Percentiles rank a stretch among this genome's conserved stretches.
Conservation (phyloP, 2,329 filamentous ascomycete species). For the Proliferodiscus dingleyae region DNA sequence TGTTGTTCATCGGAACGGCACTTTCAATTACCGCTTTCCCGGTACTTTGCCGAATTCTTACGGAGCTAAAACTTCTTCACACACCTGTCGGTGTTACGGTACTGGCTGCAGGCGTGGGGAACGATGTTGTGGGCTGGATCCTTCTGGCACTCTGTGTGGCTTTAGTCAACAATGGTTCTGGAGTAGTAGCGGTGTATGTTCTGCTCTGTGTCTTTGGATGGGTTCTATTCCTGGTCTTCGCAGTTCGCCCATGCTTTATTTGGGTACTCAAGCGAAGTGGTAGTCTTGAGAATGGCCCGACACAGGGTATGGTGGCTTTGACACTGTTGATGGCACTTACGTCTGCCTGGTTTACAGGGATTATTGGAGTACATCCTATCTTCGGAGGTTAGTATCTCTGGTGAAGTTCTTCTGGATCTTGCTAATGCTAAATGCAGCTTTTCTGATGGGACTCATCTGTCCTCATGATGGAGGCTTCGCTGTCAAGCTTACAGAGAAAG, state of each 20-base stretch:
- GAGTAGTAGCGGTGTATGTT: constrained; percentile 79
- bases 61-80: constrained; percentile 78
- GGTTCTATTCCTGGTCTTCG: constrained; percentile 68
- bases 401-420: not conserved
- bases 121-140: constrained; percentile 90
- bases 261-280: constrained; percentile 69
- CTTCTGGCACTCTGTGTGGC: constrained; percentile 89
- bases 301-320: constrained; percentile 75
- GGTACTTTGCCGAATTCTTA: constrained; percentile 88
- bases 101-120: constrained; percentile 84
- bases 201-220: constrained; percentile 72
- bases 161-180: constrained; percentile 80
- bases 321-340: constrained; percentile 74
- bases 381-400: constrained; percentile 53
- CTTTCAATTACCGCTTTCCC: constrained; percentile 90
- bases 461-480: constrained; percentile 87
- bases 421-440: constrained; percentile 45
- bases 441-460: constrained; percentile 82
- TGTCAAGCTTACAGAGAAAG: constrained; percentile 87
- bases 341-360: constrained; percentile 81
- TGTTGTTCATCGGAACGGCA: constrained; percentile 86
- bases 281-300: constrained; percentile 81
- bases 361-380: constrained; percentile 91
- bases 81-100: constrained; percentile 85
- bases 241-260: constrained; percentile 68